These are phyloP conservation scores for Cystofilobasidium macerans DNA, from an alignment of 768 basidiomycete species.

Conservation along the genomic window DNA sequence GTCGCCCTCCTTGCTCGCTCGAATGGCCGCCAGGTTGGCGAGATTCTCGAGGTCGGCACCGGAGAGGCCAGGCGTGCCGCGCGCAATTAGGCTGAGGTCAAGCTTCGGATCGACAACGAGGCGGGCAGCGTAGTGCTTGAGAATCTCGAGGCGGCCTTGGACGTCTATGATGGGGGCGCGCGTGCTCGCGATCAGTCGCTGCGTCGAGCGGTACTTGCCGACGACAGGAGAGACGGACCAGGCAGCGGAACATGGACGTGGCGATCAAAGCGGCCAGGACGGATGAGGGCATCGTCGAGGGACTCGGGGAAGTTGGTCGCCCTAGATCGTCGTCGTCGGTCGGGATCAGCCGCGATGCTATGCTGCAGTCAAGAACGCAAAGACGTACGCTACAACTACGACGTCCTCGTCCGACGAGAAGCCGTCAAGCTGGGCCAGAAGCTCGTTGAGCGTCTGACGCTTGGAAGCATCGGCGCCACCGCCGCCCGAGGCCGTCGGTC, in stretches of 20 bases:
- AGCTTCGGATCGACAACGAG: slow-evolving; percentile 63
- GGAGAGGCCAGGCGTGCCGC: slow-evolving; percentile 91
- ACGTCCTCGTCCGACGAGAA: slow-evolving; percentile 84
- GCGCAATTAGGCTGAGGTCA: slow-evolving; percentile 75
- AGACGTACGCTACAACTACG: slow-evolving; percentile 77
- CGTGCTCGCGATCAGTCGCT: no score
- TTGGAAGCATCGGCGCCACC: not conserved
- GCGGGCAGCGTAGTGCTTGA: slow-evolving; percentile 79
- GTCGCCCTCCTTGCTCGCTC: slow-evolving; percentile 76
- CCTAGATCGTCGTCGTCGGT: not conserved
- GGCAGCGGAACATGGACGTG: slow-evolving; percentile 40
- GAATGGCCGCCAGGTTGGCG: slow-evolving; percentile 90
- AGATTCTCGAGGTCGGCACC: slow-evolving; percentile 85
- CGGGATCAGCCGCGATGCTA: not conserved
- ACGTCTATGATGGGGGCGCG: slow-evolving; percentile 92
- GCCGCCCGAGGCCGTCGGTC: not conserved
- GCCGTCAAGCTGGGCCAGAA: slow-evolving; percentile 94
- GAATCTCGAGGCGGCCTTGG: slow-evolving; percentile 78
- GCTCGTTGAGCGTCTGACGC: slow-evolving; percentile 68
- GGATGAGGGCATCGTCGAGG: slow-evolving; percentile 85
- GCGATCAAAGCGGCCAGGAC: slow-evolving; percentile 93
- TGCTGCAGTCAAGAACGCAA: no score
- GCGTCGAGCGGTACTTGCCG: slow-evolving; percentile 41
- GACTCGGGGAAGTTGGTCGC: slow-evolving; percentile 90
- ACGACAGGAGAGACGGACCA: not conserved